A percentile compares a stretch with the other conserved stretches of the same genome.
Conservation (phyloP, 2,329 filamentous ascomycete genomes). For the Epichloe aotearoae region DNA sequence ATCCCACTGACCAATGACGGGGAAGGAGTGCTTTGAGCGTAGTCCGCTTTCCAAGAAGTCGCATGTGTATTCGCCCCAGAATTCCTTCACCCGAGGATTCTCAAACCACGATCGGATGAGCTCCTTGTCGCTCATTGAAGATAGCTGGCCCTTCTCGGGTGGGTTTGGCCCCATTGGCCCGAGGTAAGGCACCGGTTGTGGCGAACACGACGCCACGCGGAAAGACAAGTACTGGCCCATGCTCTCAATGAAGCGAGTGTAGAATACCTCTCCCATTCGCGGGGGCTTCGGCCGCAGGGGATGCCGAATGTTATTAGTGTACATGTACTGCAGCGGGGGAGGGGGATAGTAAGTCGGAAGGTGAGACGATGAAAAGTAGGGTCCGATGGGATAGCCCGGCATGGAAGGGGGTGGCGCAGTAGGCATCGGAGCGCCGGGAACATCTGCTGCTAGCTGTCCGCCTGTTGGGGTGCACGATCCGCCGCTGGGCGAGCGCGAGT, state of each 20-base stretch:
- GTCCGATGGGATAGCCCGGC: constrained; percentile 40
- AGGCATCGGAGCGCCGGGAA: constrained; percentile 26
- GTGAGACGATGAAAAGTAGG: constrained; percentile 72
- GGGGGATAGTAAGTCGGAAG: constrained; percentile 87
- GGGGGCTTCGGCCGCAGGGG: constrained; percentile 80
- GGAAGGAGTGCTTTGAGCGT: constrained; percentile 63
- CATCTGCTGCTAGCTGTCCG: constrained; percentile 19
- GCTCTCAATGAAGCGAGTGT: constrained; percentile 74
- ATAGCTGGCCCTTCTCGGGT: constrained; percentile 27
- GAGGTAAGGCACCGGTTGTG: constrained; percentile 48
- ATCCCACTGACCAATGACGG: constrained; percentile 86
- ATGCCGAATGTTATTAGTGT: constrained; percentile 68
- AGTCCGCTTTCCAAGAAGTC: constrained; percentile 56
- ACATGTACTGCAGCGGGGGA: constrained; percentile 62
- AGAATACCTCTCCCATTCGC: constrained; percentile 82
- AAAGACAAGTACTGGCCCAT: constrained; percentile 78
- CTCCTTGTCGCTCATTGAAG: constrained; percentile 34
- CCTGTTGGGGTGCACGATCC: constrained; percentile 6
- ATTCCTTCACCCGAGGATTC: constrained; percentile 66
- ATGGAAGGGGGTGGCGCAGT: constrained; percentile 15
- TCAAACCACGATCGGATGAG: constrained; percentile 83
- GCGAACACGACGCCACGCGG: constrained; percentile 61
- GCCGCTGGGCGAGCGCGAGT: constrained; percentile 7
- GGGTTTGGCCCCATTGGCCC: constrained; percentile 39
- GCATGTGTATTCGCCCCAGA: constrained; percentile 62